Base-by-base conservation (phyloP, 1,284 basidiomycete genomes). In the Leccinum solheimii region DNA sequence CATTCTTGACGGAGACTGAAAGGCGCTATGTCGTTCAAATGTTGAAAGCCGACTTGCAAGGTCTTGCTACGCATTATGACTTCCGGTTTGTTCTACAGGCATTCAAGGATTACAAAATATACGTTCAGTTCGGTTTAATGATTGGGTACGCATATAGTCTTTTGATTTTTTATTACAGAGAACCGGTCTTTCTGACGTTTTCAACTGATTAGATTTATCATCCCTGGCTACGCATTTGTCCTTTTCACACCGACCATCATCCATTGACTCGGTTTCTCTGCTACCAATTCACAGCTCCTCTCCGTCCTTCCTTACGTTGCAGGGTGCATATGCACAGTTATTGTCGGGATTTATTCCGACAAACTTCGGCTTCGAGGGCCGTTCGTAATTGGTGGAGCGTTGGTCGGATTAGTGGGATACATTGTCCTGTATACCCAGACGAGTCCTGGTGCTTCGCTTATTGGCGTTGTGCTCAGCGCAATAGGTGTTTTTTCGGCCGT, bases 221-320 rank as follows among this genome's bases (percentile, higher is more conserved):
- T 82, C 58, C 80, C 86, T 5, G 75, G 81, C 26, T 86, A 86
- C 66, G 80, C 81, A 14, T 79, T 86, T 62, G 79, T 84, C 16
- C 76, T 87, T 27, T 87, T 87, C 66, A 76, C 77, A 0, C 85
- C 83, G 1, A 83, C 79, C 1, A 85, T 86, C 62, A 80, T 86
- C 58, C 72, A 75, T 14, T 72, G 79, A 43, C 75, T 86, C 6
- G 84, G 85, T 6, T 88, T 79, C 75, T 77, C 79, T 8, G 80
- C 83, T 40, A 78, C 83, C 0, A 70, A 76, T 43, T 84, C 86
- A 3, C 83, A 88, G 65, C 77, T 88, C 16, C 74, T 87, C 16
- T 80, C 80, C 14, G 75, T 81, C 19, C 80, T 82, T 13, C 81
- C 82, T 5, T 86, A 80, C 58, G 75, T 77, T 56, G 75, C 69